Conservation (phyloP, 495 filamentous ascomycete species). For the Tuber microsphaerosporum region DNA sequence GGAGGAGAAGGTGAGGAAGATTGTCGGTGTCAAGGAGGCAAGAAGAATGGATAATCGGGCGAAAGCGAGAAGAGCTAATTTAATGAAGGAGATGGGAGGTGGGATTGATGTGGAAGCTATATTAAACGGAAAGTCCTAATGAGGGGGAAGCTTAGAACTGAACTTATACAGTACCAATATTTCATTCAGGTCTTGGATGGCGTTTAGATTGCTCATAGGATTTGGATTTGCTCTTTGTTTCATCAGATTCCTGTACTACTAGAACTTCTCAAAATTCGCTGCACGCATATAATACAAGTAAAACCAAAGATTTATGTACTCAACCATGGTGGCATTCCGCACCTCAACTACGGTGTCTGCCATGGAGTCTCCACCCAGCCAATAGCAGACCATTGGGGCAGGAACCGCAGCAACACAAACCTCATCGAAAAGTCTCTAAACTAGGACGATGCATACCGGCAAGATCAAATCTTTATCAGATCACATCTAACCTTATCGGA, state of each 20-base stretch:
- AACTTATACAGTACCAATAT: no score
- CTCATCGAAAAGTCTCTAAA: not conserved
- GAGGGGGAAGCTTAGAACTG: slow-evolving; percentile 31
- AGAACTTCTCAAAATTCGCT: not conserved
- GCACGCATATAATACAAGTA: not conserved
- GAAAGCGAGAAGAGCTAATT: slow-evolving; percentile 51
- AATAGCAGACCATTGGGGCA: not conserved
- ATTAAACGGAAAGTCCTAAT: slow-evolving; percentile 56
- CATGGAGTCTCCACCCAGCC: not conserved
- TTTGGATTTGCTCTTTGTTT: not conserved
- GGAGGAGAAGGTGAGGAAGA: slow-evolving; percentile 42
- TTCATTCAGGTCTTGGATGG: slow-evolving; percentile 6
- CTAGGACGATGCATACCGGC: no score
- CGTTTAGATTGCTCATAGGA: slow-evolving; percentile 2
- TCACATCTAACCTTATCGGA: not conserved
- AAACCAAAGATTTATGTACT: not conserved
- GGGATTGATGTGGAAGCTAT: slow-evolving; percentile 55
- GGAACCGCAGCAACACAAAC: not conserved
- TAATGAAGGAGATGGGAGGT: slow-evolving; percentile 64
- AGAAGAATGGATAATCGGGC: slow-evolving; percentile 43
- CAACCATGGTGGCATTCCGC: not conserved
- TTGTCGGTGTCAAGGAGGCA: slow-evolving; percentile 40
- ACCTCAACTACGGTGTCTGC: not conserved
- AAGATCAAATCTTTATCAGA: not conserved
- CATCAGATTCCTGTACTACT: no score